Conservation (phyloP, 2,329 filamentous ascomycete genomes). For the Monosporascus sp. region DNA sequence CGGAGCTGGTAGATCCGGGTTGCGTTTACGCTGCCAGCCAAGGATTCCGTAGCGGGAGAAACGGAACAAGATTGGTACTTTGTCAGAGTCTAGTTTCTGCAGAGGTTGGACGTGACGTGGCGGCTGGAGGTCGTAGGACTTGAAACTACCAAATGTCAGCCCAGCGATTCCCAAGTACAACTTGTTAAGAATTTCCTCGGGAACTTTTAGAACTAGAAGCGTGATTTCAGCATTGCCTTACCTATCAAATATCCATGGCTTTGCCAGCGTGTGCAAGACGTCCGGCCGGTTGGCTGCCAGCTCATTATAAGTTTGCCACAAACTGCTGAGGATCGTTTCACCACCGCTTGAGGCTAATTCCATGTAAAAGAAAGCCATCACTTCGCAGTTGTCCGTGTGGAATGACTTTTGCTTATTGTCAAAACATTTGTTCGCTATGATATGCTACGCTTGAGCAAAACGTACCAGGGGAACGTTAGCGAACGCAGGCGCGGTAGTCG, state of each 20-base stretch:
- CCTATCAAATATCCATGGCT: slow-evolving; percentile 10
- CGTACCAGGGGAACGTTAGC: slow-evolving; percentile 6
- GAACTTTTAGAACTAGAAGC: too few relatives aligned
- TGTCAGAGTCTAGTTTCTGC: slow-evolving; percentile 1
- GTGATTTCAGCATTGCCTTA: slow-evolving; percentile 1
- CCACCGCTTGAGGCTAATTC: slow-evolving; percentile 8
- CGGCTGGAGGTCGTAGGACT: background rate
- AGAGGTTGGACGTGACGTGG: background rate
- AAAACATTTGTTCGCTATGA: background rate
- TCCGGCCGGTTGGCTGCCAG: slow-evolving; percentile 6
- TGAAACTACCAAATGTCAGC: background rate
- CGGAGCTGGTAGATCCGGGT: background rate
- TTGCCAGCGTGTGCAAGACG: slow-evolving; percentile 7
- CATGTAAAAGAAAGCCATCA: slow-evolving; percentile 7
- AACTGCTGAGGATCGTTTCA: slow-evolving; percentile 7
- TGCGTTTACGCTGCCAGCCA: slow-evolving; percentile 8
- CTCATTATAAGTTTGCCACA: slow-evolving; percentile 9
- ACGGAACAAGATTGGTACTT: slow-evolving; percentile 7
- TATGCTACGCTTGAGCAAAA: background rate
- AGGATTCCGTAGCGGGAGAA: slow-evolving; percentile 9
- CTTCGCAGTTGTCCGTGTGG: slow-evolving; percentile 11
- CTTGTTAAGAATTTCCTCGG: too few relatives aligned
- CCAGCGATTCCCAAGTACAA: background rate
- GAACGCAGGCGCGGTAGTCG: slow-evolving; percentile 5
- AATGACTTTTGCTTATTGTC: slow-evolving; percentile 6